Base-by-base conservation (phyloP, 768 basidiomycete genomes). In the Serendipita sp. region DNA sequence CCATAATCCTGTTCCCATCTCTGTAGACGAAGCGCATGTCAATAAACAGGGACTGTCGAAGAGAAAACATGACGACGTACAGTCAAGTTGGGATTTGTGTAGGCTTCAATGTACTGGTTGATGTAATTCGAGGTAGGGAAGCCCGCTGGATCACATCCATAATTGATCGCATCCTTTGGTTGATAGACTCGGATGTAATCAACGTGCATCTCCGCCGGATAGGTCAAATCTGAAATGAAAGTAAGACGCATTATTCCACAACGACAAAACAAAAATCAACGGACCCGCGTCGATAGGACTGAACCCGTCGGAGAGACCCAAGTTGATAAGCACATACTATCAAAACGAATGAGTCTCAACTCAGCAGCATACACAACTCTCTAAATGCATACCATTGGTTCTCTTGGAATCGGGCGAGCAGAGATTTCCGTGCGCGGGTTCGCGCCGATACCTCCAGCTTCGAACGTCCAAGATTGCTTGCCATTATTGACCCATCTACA, bases 161-260 rank as follows among this genome's bases (percentile, higher is more conserved):
- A 79, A 72, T 92, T 94, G 65, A 83, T 78, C 36, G 79, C 72
- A 67, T 82, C 73, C 70, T 80, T 76, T 2, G 83, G 83, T 72
- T 96, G 94, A 74, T 96, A 98, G 5, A 98, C 89, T 30, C 94
- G 83, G 64, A 97, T 83, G 76, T 86, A 96, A 72, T 96, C 91
- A 44, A 95, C 77, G 54, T 76, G 78, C 89, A 96, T 85, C 15
- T 72, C 75, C 71, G 84, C 74, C 4, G 92, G 91, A 76, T 89
- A 92, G 16, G 74, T 76, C 28, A 95, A 76, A 66, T 86, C 77
- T 15, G 80, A 73, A 62, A 89, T 78, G 74, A 95, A 23, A 23
- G 23, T 23, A 23, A 23, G 23, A 23, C 23, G 23, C 23, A 23
- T 23, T 85, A 23, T 23, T 23, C 23, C 60, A 92, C 83, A 3